These are phyloP conservation scores for Heritiera fomes DNA, from an alignment of 345 rosid species.

Conservation along the genomic window DNA sequence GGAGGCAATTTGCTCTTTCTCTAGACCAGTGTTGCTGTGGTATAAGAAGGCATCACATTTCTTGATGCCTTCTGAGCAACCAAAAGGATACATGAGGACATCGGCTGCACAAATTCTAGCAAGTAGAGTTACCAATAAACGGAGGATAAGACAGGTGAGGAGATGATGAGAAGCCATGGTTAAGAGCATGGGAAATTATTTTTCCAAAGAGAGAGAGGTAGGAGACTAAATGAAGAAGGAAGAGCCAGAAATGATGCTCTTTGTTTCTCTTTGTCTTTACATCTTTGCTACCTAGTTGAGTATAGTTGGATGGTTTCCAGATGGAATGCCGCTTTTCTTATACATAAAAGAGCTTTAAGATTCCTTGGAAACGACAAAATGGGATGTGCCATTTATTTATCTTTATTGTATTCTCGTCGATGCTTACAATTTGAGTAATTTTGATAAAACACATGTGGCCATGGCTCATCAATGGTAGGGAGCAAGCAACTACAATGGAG, in stretches of 20 bases:
- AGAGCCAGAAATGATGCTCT: not conserved
- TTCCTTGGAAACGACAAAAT: not conserved
- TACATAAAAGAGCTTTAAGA: constrained; percentile 16
- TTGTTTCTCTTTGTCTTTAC: constrained; percentile 7
- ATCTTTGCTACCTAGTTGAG: not conserved
- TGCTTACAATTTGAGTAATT: not conserved
- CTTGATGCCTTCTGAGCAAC: not conserved
- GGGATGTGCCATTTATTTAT: not conserved
- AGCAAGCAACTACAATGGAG: not conserved
- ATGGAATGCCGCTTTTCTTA: constrained; percentile 4
- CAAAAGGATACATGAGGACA: constrained; percentile 2
- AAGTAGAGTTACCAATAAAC: constrained; percentile 14
- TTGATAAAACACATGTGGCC: not conserved
- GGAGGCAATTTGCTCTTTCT: constrained; percentile 32
- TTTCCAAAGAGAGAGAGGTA: not conserved
- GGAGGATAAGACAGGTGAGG: not conserved
- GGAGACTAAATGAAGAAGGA: not conserved
- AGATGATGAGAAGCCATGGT: constrained; percentile 5
- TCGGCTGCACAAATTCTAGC: constrained; percentile 7
- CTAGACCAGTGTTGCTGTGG: constrained; percentile 31
- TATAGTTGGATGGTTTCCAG: not conserved
- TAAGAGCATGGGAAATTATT: constrained; percentile 23
- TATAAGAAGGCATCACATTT: constrained; percentile 35
- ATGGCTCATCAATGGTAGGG: not conserved
- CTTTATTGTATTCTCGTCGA: not conserved